A percentile compares a stretch with the other conserved stretches of the same genome.
These are phyloP conservation scores for Xylariomycetidae sp. DNA, from an alignment of 2,329 filamentous ascomycete species.

Conservation along the genomic window DNA sequence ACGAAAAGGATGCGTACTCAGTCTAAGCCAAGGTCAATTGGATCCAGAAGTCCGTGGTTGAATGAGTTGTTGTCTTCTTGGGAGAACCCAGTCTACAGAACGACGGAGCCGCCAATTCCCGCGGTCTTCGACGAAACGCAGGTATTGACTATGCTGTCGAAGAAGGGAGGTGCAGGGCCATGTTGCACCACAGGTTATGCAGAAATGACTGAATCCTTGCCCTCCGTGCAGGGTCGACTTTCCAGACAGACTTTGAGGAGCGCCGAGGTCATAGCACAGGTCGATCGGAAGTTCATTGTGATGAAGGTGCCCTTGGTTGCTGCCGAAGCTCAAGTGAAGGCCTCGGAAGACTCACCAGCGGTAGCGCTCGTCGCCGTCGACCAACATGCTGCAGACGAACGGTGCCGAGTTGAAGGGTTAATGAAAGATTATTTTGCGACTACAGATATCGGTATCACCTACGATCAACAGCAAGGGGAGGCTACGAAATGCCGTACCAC, in stretches of 20 bases:
- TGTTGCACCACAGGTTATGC: slow-evolving; percentile 6
- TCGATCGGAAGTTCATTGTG: slow-evolving; percentile 87
- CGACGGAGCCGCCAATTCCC: slow-evolving; percentile 40
- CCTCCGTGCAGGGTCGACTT: slow-evolving; percentile 39
- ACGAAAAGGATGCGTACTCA: slow-evolving; percentile 12
- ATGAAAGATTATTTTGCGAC: slow-evolving; percentile 47
- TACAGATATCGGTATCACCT: too few species aligned
- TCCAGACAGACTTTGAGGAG: slow-evolving; percentile 54
- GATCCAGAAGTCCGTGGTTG: slow-evolving; percentile 45
- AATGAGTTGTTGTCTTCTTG: slow-evolving; percentile 55
- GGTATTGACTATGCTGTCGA: slow-evolving; percentile 13
- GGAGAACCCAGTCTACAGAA: slow-evolving; percentile 71
- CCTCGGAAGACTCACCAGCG: not conserved
- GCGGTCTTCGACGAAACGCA: slow-evolving; percentile 24
- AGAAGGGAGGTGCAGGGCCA: slow-evolving; percentile 6
- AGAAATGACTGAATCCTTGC: slow-evolving; percentile 18
- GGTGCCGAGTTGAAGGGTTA: slow-evolving; percentile 70
- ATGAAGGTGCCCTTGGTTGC: slow-evolving; percentile 43
- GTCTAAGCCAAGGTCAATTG: slow-evolving; percentile 7
- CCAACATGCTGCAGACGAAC: slow-evolving; percentile 92
- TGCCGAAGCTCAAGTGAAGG: not conserved
- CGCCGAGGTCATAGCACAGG: slow-evolving; percentile 69
- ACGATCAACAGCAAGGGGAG: too few species aligned
- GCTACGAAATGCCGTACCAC: too few species aligned
- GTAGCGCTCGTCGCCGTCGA: slow-evolving; percentile 68